Conservation (phyloP, 805 yeast species). For the Starmerella kuoi region DNA sequence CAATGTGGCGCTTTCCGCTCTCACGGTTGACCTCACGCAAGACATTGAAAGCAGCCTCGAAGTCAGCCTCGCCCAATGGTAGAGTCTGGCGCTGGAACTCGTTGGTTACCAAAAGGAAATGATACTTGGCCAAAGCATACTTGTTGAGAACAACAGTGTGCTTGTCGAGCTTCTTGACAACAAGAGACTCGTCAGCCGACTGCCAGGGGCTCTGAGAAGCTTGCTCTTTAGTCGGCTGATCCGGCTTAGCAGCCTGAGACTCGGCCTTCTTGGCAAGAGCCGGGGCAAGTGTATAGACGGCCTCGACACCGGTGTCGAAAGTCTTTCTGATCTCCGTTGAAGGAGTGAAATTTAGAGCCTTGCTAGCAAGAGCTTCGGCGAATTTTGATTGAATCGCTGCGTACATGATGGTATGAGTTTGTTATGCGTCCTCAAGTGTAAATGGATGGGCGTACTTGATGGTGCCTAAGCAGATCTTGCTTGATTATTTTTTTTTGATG, state of each 20-base stretch:
- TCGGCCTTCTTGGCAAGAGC: conserved; percentile 29
- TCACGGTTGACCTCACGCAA: conserved; percentile 38
- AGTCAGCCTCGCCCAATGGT: conserved; percentile 60
- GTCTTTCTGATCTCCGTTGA: conserved; percentile 30
- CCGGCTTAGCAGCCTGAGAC: conserved; percentile 6
- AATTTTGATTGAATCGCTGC: conserved; percentile 27
- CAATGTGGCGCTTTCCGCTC: conserved; percentile 46
- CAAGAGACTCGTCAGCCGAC: conserved; percentile 63
- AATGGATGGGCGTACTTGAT: no score
- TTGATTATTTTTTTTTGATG: no score
- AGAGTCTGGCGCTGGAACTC: conserved; percentile 59
- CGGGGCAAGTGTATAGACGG: conserved; percentile 30
- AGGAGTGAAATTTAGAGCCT: conserved; percentile 42
- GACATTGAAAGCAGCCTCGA: conserved; percentile 45
- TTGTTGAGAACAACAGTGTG: conserved; percentile 69
- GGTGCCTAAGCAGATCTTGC: neutral
- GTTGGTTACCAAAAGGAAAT: conserved; percentile 66
- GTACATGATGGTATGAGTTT: no score
- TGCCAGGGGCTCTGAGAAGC: conserved; percentile 51
- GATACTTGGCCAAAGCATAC: conserved; percentile 71
- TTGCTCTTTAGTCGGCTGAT: neutral
- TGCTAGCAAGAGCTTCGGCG: conserved; percentile 37
- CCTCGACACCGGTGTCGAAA: conserved; percentile 28
- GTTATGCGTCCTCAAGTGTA: no score
- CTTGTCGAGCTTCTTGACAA: conserved; percentile 42